Evolutionary conservation across 768 basidiomycete species (phyloP), one percentile per base, ranked within the genome.

Genomic region (Kwoniella bestiolae): DNA sequence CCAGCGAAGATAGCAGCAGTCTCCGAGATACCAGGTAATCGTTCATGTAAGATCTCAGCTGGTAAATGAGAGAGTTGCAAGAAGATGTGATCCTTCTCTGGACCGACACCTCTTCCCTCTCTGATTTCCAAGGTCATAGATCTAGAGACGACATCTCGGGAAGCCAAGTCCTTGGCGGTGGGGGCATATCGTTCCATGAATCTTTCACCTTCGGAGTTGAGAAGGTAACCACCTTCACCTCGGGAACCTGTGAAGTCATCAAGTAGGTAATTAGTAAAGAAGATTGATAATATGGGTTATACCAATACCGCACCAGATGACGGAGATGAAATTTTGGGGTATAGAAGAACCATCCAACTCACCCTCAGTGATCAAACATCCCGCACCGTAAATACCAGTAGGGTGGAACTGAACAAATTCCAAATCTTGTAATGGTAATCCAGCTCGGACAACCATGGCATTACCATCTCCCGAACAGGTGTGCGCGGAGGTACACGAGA

Each of bases 341-440:
- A 58, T 41, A n/a, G 18, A 21, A 47, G 8, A 23, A 9, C 23
- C 46, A 14, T 51, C 14, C 41, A n/a, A 76, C 82, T 59, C 67
- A 91, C 94, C 94, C 85, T 98, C 95, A 12, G 95, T 98, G 80
- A 99, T 99, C 71, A 99, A 86, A 83, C 96, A 99, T 52, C 96
- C 96, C 74, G 96, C 95, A 71, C 96, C 96, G 80, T 98, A 99
- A 77, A 99, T 98, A 83, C 96, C 96, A 50, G 96, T 98, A 2
- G 96, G 96, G 82, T 98, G 96, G 91, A 99, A 99, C 81, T 99
- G 96, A n/a, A 98, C 94, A 80, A 99, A 99, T 83, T 99, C 96
- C 66, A 90, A 82, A 83, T 99, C 96, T 83, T 98, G 96, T 47
- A 98, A 85, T 59, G 96, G 96, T 58, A 99, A 85, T 32, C 96